Evolutionary conservation across 345 rosid genomes (phyloP).

Genomic region (Syzygium oleosum): DNA sequence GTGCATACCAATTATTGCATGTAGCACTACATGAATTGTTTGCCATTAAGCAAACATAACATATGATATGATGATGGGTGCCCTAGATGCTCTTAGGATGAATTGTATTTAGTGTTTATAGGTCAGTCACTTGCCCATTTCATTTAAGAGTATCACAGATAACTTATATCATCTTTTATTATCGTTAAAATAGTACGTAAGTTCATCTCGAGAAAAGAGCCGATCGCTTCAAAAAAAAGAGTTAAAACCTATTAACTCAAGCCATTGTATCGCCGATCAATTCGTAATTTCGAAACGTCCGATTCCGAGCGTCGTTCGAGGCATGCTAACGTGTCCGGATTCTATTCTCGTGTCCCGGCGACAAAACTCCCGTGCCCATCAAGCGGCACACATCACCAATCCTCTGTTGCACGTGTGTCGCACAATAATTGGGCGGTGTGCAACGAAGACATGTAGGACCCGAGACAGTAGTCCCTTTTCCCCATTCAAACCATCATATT

Average conservation of each 20-base stretch:
- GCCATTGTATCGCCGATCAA: not conserved
- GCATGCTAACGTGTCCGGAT: not conserved
- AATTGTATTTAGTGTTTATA: not conserved
- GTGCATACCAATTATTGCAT: not conserved
- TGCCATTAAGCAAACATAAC: not conserved
- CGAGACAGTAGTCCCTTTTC: not conserved
- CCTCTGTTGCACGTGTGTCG: not conserved
- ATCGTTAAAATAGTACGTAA: not conserved
- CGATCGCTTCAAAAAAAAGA: not conserved
- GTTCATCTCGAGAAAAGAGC: not conserved
- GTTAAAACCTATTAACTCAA: not conserved
- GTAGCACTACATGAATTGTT: not conserved
- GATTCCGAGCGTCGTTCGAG: not conserved
- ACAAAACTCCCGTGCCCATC: not conserved
- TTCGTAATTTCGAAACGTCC: not conserved
- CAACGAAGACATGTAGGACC: not conserved
- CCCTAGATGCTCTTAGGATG: not conserved
- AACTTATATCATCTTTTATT: not conserved
- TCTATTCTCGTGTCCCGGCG: not conserved
- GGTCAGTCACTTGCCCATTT: not conserved
- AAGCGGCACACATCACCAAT: not conserved
- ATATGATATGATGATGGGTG: not conserved
- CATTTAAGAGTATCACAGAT: not conserved
- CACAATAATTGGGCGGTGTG: not conserved
- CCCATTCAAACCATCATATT: not conserved